phyloP scores from a whole-genome alignment of 108 stramenopile species.

The Stephanodiscus triporus region DNA sequence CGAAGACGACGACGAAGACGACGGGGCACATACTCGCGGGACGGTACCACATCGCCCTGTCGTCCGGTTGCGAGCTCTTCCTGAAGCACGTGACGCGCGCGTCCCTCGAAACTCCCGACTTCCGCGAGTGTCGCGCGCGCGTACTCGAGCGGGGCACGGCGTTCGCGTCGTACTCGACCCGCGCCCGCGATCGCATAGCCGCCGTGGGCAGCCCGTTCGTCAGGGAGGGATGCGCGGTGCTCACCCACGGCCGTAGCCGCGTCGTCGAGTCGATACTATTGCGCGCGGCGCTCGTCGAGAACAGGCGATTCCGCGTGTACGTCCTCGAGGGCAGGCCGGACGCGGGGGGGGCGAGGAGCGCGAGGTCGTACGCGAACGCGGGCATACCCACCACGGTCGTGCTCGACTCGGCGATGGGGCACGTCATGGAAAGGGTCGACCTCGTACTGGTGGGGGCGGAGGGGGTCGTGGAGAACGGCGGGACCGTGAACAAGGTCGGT shows the following conservation, averaged over 20 bases:
- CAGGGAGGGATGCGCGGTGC: slow-evolving; percentile 83
- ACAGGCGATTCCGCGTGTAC: slow-evolving; percentile 86
- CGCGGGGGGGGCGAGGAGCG: slow-evolving; percentile 84
- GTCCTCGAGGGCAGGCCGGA: slow-evolving; percentile 92
- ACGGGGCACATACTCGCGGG: slow-evolving; percentile 38
- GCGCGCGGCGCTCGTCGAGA: slow-evolving; percentile 66
- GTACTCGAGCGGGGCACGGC: slow-evolving; percentile 88
- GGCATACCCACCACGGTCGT: slow-evolving; percentile 93
- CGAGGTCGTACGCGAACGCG: slow-evolving; percentile 61
- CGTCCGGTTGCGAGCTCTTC: slow-evolving; percentile 80
- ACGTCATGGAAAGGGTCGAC: slow-evolving; percentile 93
- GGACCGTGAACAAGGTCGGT: slow-evolving; percentile 94
- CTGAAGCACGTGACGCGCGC: slow-evolving; percentile 90
- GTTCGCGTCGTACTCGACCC: slow-evolving; percentile 87
- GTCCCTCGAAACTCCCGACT: slow-evolving; percentile 85
- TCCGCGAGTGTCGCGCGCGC: slow-evolving; percentile 74
- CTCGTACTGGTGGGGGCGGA: slow-evolving; percentile 96
- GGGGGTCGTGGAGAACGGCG: slow-evolving; percentile 97
- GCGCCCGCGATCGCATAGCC: slow-evolving; percentile 90
- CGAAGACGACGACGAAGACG: not conserved
- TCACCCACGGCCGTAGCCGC: slow-evolving; percentile 91
- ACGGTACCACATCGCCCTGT: slow-evolving; percentile 71
- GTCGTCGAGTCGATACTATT: slow-evolving; percentile 86
- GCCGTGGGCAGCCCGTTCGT: slow-evolving; percentile 86
- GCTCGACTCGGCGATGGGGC: slow-evolving; percentile 93